These are phyloP conservation scores for Earliella scabrosa DNA, from an alignment of 1,284 basidiomycete genomes.

Conservation along the genomic window DNA sequence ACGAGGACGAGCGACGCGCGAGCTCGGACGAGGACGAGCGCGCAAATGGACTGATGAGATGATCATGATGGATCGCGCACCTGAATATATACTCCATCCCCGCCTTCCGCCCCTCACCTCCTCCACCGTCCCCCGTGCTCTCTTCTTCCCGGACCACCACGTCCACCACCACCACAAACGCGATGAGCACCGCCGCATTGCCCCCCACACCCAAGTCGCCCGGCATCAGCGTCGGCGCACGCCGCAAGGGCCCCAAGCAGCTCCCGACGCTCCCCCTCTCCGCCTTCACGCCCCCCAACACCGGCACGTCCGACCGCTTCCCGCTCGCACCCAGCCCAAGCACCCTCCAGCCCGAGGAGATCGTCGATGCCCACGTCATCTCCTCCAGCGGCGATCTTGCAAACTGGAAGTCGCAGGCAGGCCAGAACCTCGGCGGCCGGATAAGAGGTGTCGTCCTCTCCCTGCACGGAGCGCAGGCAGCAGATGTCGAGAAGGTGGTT, in stretches of 20 bases:
- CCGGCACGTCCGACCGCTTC: conserved; percentile 66
- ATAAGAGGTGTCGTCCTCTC: conserved; percentile 58
- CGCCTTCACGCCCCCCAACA: conserved; percentile 71
- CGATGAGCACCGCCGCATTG: conserved; percentile 33
- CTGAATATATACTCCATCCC: conserved; percentile 9
- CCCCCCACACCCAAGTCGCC: conserved; percentile 44
- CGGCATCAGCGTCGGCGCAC: conserved; percentile 46
- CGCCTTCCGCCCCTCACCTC: conserved; percentile 3
- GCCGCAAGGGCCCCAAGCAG: conserved; percentile 64
- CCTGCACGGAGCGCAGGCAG: conserved; percentile 38
- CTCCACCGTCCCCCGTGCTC: background rate
- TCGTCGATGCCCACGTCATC: conserved; percentile 71
- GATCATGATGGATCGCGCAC: conserved; percentile 23
- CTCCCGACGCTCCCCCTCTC: conserved; percentile 72
- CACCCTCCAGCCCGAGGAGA: conserved; percentile 60
- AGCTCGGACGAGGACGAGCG: conserved; percentile 3
- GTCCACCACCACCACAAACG: background rate
- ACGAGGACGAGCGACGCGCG: background rate
- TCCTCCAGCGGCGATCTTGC: conserved; percentile 43
- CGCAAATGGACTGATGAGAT: conserved; percentile 19
- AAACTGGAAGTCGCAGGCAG: conserved; percentile 58
- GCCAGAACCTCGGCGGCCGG: conserved; percentile 47
- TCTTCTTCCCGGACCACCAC: background rate
- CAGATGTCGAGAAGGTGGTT: conserved; percentile 46
- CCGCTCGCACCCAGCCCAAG: conserved; percentile 72